Conservation (phyloP, 1,139 yeast species). For the Scheffersomyces segobiensis region DNA sequence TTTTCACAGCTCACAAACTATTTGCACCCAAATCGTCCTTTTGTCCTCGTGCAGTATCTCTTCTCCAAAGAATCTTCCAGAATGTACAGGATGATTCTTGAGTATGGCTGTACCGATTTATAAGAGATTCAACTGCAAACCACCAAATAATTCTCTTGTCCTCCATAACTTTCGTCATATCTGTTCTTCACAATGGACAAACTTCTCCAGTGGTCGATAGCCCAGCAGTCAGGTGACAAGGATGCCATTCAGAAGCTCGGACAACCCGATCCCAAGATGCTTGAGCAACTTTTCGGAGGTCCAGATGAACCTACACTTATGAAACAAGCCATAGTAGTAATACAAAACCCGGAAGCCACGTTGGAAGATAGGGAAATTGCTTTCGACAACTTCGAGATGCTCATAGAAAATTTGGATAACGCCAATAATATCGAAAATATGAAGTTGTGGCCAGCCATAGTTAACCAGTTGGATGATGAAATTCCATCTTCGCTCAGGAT, state of each 20-base stretch:
- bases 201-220: constrained; percentile 87
- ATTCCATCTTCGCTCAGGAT: constrained; percentile 43
- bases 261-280: constrained; percentile 71
- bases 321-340: constrained; percentile 70
- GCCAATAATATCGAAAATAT: constrained; percentile 89
- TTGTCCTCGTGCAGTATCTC: not conserved
- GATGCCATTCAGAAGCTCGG: constrained; percentile 63
- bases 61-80: not conserved
- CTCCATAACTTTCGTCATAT: constrained; percentile 12
- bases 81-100: not conserved
- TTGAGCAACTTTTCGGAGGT: constrained; percentile 78
- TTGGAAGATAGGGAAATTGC: constrained; percentile 71
- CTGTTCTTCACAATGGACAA: constrained; percentile 64
- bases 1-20: not conserved
- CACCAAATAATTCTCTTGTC: not conserved
- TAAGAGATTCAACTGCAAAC: not conserved
- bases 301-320: constrained; percentile 85
- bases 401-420: constrained; percentile 90
- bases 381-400: constrained; percentile 89
- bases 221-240: constrained; percentile 68
- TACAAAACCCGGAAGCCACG: constrained; percentile 61
- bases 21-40: not conserved
- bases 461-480: constrained; percentile 49
- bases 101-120: not conserved
- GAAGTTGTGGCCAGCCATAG: constrained; percentile 74